Evolutionary conservation across 805 yeast species (phyloP), one percentile per base, ranked within the genome.

Genomic region (Candida krabiensis): DNA sequence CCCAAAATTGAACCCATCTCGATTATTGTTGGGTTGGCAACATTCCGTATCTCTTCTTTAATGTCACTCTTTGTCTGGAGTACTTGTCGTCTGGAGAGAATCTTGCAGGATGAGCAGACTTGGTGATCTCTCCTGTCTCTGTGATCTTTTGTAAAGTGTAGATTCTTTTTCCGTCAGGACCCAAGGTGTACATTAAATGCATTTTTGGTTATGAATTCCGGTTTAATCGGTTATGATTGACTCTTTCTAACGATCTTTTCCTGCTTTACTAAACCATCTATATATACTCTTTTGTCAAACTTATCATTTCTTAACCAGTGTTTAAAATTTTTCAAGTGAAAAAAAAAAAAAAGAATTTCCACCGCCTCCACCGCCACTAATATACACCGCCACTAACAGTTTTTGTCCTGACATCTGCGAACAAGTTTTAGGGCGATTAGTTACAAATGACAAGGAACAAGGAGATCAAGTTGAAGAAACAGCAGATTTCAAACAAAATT

Each of bases 41-140:
- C 66, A 93, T 64, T 53, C 83, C 82, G 64, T 70, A 91, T 74
- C 99, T 84, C 77, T 88, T 93, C 82, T 93, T 93, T 63, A 93
- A 77, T 41, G 98, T 91, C 35, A 93, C 96, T 79, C 99, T 87
- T 70, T 93, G 98, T 75, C 97, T 85, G 33, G 99, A 93, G 75
- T 88, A 91, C 72, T 93, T 93, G 79, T 93, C 99, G 66, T 93
- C 99, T 54, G 99, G 99, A 23, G 99, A 93, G 68, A 93, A 93
- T 71, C 99, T 84, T 37, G 99, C 99, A 47, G 99, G 99, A 68
- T 93, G 99, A 28, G 99, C 99, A 52, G 96, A 86, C 73, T 89
- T 88, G 62, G 99, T 95, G 73, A 91, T 89, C 66, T 89, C 96
- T 46, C 99, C 98, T 6, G 73, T 68, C 45, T 75, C 89, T 40